phyloP scores from a whole-genome alignment of 176 grass and related monocot species.

The Oryza longistaminata region DNA sequence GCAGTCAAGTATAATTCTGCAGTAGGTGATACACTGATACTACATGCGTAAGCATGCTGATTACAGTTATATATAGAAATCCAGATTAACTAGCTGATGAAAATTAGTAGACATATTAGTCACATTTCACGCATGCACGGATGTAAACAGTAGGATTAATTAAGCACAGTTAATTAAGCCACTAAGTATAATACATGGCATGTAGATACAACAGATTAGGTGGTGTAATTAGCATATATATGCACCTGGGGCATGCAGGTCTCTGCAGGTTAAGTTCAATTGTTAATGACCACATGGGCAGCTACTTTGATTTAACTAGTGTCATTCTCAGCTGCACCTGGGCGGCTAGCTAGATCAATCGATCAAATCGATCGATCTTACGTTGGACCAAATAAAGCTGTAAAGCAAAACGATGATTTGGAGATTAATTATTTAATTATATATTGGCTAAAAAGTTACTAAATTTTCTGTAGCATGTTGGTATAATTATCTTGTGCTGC shows the following conservation, averaged over 20 bases:
- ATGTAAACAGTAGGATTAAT: neutral
- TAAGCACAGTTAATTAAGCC: neutral
- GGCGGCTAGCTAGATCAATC: neutral
- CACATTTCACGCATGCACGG: neutral
- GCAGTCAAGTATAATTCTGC: neutral
- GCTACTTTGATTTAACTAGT: neutral
- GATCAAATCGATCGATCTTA: neutral
- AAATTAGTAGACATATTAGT: neutral
- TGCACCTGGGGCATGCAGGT: neutral
- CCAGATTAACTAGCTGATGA: neutral
- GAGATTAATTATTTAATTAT: neutral
- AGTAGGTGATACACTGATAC: neutral
- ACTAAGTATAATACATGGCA: neutral
- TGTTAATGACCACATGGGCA: slow-evolving; percentile 9
- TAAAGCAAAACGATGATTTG: neutral
- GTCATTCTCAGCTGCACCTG: neutral
- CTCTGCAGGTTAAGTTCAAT: neutral
- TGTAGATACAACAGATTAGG: neutral
- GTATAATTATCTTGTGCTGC: neutral
- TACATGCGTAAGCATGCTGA: neutral
- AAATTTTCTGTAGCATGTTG: slow-evolving; percentile 2
- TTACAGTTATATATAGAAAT: neutral
- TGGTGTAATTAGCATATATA: neutral
- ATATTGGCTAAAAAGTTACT: neutral
- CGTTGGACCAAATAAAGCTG: neutral